These are phyloP conservation scores for Glycine latifolia DNA, from an alignment of 306 rosid genomes.

Conservation along the genomic window DNA sequence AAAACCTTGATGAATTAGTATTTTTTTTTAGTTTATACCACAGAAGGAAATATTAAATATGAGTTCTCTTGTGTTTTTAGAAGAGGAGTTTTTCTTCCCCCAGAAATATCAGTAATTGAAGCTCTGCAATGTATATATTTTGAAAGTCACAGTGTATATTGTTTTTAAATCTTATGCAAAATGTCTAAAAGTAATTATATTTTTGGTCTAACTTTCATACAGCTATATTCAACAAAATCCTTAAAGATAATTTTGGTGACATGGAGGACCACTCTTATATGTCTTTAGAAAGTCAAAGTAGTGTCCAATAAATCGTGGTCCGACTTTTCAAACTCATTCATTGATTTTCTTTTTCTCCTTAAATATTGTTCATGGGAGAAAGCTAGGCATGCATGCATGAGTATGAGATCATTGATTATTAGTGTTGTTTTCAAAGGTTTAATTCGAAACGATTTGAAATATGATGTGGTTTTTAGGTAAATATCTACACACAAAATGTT, in stretches of 20 bases:
- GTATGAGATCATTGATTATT: neutral
- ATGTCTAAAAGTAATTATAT: neutral
- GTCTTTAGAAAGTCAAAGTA: constrained; percentile 38
- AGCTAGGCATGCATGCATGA: constrained; percentile 24
- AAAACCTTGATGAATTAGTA: too few relatives aligned
- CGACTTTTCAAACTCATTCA: constrained; percentile 43
- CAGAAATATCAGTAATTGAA: too few relatives aligned
- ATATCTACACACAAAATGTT: constrained; percentile 27
- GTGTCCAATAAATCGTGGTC: constrained; percentile 6
- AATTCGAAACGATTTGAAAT: constrained; percentile 16
- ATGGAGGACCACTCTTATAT: neutral
- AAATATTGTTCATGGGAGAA: neutral
- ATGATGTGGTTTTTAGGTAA: constrained; percentile 2
- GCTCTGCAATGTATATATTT: neutral
- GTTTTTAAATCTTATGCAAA: neutral
- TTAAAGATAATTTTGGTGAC: constrained; percentile 22
- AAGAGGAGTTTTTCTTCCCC: too few relatives aligned
- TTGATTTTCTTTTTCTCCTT: neutral
- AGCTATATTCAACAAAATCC: neutral
- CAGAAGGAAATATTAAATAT: too few relatives aligned
- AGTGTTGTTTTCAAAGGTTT: constrained; percentile 25
- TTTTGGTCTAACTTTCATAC: constrained; percentile 22
- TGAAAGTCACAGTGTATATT: too few relatives aligned
- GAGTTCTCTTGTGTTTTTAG: too few relatives aligned
- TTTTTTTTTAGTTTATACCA: too few relatives aligned